Base-by-base conservation (phyloP, 106 monocot species). In the Platanthera guangdongensis region DNA sequence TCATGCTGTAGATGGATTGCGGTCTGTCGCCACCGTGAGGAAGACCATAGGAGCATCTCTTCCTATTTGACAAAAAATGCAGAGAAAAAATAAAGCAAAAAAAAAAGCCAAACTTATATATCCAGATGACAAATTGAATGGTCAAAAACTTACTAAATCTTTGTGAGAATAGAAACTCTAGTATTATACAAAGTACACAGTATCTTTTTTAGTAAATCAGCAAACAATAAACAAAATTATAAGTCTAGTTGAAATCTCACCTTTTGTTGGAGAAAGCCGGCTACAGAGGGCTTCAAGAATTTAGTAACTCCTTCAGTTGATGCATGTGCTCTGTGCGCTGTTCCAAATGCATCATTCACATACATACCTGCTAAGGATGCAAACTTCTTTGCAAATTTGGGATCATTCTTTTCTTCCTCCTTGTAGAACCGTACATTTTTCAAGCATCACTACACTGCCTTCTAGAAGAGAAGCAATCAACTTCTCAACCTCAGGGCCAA, bases 391-490 rank as follows among this genome's bases (percentile, higher is more conserved):
- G 91, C 94, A 79, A 91, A 94, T 51, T 91, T 89, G 46, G 94
- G 91, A 0, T 94, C 94, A 75, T 94, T 94, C 77, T 91, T 94
- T 87, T 94, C 94, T 82, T 94, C 94, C 65, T 94, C 94, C 78
- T 89, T 89, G 68, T 94, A 84, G 75, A 94, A 94, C 63, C 94
- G 79, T 7, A 94, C 91, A 79, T 94, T 94, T n/a, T 83, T 94
- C 94, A 57, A 94, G 89, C 52, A 94, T 86, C 21, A 94, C 47
- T 59, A 94, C 89, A 77, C 91, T 79, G 18, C 94, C 94, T 7
- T 94, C 85, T 15, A 87, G 85, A 15, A 94, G 76, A 19, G 83
- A 77, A 75, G 83, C 83, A 11, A 94, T 89, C 77, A 85, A 51
- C 73, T 91, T 89, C 71, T 91, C 91, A 77, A 94, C 94, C 19